Conservation (phyloP, 2,329 filamentous ascomycete genomes). For the Orbilia blumenaviensis region DNA sequence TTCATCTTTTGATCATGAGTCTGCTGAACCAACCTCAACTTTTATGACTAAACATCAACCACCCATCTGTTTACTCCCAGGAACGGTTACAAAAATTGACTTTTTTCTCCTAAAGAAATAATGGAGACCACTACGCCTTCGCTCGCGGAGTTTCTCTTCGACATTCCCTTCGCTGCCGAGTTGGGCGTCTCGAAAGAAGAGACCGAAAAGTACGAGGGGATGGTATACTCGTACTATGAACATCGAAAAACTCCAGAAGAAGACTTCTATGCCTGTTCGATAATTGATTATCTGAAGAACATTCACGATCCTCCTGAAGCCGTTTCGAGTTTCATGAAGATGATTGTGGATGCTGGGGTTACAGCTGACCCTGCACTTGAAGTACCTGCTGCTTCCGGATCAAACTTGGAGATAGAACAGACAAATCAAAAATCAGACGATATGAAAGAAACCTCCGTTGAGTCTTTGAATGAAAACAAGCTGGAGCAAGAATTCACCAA, state of each 20-base stretch:
- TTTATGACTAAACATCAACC: too few relatives aligned
- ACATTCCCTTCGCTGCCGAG: slow-evolving; percentile 56
- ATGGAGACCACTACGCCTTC: not conserved
- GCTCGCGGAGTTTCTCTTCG: not conserved
- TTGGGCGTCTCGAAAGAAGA: slow-evolving; percentile 57
- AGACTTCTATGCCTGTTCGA: not conserved
- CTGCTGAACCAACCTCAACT: too few relatives aligned
- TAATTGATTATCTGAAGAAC: not conserved
- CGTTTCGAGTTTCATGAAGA: not conserved
- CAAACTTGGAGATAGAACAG: not conserved
- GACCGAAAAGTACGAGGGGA: slow-evolving; percentile 56
- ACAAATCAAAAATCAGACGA: not conserved
- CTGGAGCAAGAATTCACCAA: not conserved
- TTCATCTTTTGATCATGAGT: too few relatives aligned
- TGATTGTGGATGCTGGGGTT: not conserved
- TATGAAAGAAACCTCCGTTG: not conserved
- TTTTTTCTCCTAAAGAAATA: not conserved
- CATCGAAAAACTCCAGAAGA: not conserved
- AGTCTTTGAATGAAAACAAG: too few relatives aligned
- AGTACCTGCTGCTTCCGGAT: not conserved
- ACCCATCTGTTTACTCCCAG: too few relatives aligned
- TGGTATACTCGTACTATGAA: slow-evolving; percentile 6
- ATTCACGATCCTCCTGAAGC: not conserved
- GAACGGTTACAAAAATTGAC: too few relatives aligned
- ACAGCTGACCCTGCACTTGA: not conserved